Evolutionary conservation across 768 basidiomycete genomes (phyloP).

Genomic region (Panellus pusillus): DNA sequence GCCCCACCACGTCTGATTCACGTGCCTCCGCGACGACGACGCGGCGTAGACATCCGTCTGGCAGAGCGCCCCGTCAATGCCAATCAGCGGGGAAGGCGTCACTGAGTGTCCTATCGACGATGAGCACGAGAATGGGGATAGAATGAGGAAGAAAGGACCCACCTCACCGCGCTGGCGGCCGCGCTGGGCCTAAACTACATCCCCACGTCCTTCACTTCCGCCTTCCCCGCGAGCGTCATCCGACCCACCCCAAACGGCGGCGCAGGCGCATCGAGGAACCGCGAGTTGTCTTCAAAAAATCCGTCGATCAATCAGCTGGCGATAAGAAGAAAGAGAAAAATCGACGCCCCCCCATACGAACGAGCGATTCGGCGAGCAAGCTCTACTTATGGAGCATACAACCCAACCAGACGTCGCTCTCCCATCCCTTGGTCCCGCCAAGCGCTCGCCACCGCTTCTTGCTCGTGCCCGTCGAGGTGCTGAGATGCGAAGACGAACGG

Average conservation of each 20-base stretch:
- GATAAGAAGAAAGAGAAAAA: too few relatives aligned
- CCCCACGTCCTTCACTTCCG: constrained; percentile 76
- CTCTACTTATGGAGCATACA: constrained; percentile 80
- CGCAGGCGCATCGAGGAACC: constrained; percentile 74
- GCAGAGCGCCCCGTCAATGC: constrained; percentile 8
- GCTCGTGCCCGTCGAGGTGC: neutral
- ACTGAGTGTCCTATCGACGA: neutral
- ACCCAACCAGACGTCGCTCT: constrained; percentile 72
- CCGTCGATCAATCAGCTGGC: too few relatives aligned
- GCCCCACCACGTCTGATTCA: constrained; percentile 59
- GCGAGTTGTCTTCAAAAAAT: too few relatives aligned
- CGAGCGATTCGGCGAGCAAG: constrained; percentile 64
- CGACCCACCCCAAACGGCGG: constrained; percentile 76
- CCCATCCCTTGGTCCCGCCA: constrained; percentile 50
- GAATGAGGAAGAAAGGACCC: constrained; percentile 1
- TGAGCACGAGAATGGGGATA: too few relatives aligned
- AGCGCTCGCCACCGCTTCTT: constrained; percentile 8
- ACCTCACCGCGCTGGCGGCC: constrained; percentile 78
- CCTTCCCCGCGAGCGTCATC: constrained; percentile 74
- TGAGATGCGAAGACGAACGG: neutral
- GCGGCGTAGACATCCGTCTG: constrained; percentile 84
- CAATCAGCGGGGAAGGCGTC: neutral
- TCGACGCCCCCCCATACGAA: constrained; percentile 63
- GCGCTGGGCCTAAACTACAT: constrained; percentile 85
- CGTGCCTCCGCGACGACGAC: constrained; percentile 41